phyloP scores from a whole-genome alignment of 2,329 filamentous ascomycete genomes.

The Penicillium sp. region DNA sequence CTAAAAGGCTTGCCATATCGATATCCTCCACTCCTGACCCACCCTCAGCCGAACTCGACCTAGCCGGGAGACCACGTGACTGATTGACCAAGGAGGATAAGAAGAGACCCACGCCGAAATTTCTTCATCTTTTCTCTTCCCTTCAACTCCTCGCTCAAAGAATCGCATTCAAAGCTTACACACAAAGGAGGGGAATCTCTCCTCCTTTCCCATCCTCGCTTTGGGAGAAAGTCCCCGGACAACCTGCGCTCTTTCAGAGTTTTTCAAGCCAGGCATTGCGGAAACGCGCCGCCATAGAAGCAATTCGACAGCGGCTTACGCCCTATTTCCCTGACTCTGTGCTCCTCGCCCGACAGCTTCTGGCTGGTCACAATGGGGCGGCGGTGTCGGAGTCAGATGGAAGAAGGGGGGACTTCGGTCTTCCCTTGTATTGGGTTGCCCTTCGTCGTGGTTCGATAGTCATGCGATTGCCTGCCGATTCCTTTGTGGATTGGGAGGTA shows the following conservation, averaged over 20 bases:
- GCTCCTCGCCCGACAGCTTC: slow-evolving; percentile 48
- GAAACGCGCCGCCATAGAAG: slow-evolving; percentile 99
- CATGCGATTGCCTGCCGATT: slow-evolving; percentile 82
- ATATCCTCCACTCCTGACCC: not conserved
- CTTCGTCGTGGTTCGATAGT: slow-evolving; percentile 94
- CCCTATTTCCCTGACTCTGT: slow-evolving; percentile 42
- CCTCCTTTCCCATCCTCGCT: slow-evolving; percentile 52
- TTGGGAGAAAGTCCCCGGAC: slow-evolving; percentile 99
- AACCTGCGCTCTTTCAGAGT: slow-evolving; percentile 45
- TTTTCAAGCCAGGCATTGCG: slow-evolving; percentile 55
- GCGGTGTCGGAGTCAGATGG: slow-evolving; percentile 29
- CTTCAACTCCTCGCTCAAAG: slow-evolving; percentile 89
- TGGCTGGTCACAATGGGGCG: slow-evolving; percentile 32
- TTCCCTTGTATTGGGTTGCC: slow-evolving; percentile 47
- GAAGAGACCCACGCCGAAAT: slow-evolving; percentile 18
- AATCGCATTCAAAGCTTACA: slow-evolving; percentile 99
- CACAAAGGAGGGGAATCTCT: slow-evolving; percentile 55
- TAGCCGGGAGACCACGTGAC: slow-evolving; percentile 20
- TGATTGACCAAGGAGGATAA: slow-evolving; percentile 6
- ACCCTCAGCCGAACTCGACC: slow-evolving; percentile 9
- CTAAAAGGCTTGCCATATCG: too few relatives aligned
- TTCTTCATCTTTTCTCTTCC: slow-evolving; percentile 32
- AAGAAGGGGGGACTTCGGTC: slow-evolving; percentile 22
- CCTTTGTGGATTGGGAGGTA: slow-evolving; percentile 51
- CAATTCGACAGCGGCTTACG: slow-evolving; percentile 76